Conservation (phyloP, 352 stramenopile species). For the Nothophytophthora sp. region DNA sequence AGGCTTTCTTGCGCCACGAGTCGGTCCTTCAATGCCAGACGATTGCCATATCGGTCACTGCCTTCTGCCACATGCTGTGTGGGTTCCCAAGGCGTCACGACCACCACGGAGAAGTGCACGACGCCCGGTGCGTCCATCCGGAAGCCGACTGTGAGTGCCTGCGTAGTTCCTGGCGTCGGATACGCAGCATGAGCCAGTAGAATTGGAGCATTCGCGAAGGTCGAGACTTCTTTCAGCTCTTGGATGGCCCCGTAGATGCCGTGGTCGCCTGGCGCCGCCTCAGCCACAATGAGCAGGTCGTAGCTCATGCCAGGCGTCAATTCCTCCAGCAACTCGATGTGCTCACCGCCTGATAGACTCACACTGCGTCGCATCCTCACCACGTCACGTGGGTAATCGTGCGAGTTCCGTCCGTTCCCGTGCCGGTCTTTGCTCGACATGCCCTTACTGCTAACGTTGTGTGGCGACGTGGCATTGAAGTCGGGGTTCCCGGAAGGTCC, state of each 20-base stretch:
- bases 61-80: slow-evolving; percentile 37
- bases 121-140: slow-evolving; percentile 54
- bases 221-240: slow-evolving; percentile 48
- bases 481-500: slow-evolving; percentile 57
- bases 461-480: slow-evolving; percentile 67
- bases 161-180: slow-evolving; percentile 50
- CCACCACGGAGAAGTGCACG: slow-evolving; percentile 65
- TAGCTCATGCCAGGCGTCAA: slow-evolving; percentile 61
- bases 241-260: slow-evolving; percentile 61
- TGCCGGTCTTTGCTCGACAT: slow-evolving; percentile 9
- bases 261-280: slow-evolving; percentile 43
- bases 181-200: slow-evolving; percentile 65
- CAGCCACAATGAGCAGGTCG: slow-evolving; percentile 60
- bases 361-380: slow-evolving; percentile 52
- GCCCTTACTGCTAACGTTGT: slow-evolving; percentile 75
- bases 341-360: slow-evolving; percentile 16
- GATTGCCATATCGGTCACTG: slow-evolving; percentile 66
- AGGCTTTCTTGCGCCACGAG: slow-evolving; percentile 46
- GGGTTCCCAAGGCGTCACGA: slow-evolving; percentile 32
- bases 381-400: slow-evolving; percentile 65
- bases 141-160: slow-evolving; percentile 61
- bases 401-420: slow-evolving; percentile 26
- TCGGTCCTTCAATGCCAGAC: slow-evolving; percentile 55
- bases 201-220: slow-evolving; percentile 63
- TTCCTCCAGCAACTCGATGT: slow-evolving; percentile 68